Percentiles rank a stretch among this genome's conserved stretches.
These are phyloP conservation scores for Epichloe glyceriae DNA, from an alignment of 2,329 filamentous ascomycete genomes.

Conservation along the genomic window DNA sequence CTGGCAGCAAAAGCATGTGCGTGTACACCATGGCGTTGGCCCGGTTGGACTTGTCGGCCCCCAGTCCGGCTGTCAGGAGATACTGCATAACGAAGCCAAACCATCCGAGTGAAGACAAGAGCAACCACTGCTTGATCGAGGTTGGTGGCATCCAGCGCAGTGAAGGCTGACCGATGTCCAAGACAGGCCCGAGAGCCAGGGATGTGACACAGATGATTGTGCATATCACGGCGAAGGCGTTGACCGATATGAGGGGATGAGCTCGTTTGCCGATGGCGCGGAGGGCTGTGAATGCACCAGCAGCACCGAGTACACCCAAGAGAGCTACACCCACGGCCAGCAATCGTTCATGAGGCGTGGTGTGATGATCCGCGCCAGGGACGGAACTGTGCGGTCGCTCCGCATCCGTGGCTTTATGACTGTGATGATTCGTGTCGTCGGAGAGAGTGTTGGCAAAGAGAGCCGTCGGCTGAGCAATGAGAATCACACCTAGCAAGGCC, in stretches of 20 bases:
- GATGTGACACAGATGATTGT: slow-evolving; percentile 52
- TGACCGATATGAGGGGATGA: slow-evolving; percentile 74
- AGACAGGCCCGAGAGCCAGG: slow-evolving; percentile 38
- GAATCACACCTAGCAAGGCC: slow-evolving; percentile 64
- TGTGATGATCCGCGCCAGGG: slow-evolving; percentile 21
- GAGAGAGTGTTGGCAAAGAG: slow-evolving; percentile 28
- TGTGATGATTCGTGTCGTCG: background rate
- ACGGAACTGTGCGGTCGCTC: slow-evolving; percentile 5
- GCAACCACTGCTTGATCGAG: slow-evolving; percentile 43
- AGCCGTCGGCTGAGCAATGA: slow-evolving; percentile 63
- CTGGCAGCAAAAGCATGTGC: slow-evolving; percentile 40
- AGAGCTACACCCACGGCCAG: slow-evolving; percentile 59
- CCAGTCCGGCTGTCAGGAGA: slow-evolving; percentile 63
- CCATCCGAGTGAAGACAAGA: slow-evolving; percentile 54
- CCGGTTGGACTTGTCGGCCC: slow-evolving; percentile 52
- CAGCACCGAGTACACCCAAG: slow-evolving; percentile 63
- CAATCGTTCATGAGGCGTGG: slow-evolving; percentile 52
- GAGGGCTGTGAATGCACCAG: slow-evolving; percentile 62
- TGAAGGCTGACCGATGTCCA: slow-evolving; percentile 31
- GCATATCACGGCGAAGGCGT: slow-evolving; percentile 65
- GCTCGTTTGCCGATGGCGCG: slow-evolving; percentile 68
- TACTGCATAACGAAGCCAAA: slow-evolving; percentile 80
- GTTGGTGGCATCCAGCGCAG: slow-evolving; percentile 30
- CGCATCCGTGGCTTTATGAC: background rate
- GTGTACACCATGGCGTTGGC: slow-evolving; percentile 47